Evolutionary conservation across 2,329 filamentous ascomycete genomes (phyloP).

Genomic region (Aspergillus sp.): DNA sequence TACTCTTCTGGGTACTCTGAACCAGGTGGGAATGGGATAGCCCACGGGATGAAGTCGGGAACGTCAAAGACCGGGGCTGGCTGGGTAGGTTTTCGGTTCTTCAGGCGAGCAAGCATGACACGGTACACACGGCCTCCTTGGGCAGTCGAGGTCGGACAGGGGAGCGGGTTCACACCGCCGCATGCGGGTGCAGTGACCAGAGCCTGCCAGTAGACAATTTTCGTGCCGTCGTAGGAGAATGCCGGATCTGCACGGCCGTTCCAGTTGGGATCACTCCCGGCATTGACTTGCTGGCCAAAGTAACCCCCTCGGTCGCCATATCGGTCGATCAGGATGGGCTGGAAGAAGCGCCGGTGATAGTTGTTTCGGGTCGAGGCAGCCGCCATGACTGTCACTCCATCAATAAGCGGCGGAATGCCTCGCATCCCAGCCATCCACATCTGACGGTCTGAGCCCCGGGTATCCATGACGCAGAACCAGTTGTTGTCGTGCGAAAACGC

Average conservation of each 20-base stretch:
- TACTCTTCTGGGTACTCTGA: constrained; percentile 5
- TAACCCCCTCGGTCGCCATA: constrained; percentile 53
- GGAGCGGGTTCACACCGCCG: constrained; percentile 49
- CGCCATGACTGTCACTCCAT: not conserved
- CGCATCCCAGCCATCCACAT: constrained; percentile 24
- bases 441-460: constrained; percentile 20
- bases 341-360: constrained; percentile 43
- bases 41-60: constrained; percentile 28
- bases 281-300: constrained; percentile 52
- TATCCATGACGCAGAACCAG: constrained; percentile 23
- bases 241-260: constrained; percentile 52
- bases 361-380: constrained; percentile 4
- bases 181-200: constrained; percentile 47
- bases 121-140: constrained; percentile 45
- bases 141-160: constrained; percentile 47
- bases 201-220: constrained; percentile 50
- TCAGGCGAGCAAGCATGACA: constrained; percentile 49
- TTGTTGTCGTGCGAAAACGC: constrained; percentile 19
- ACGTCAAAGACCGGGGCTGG: constrained; percentile 29
- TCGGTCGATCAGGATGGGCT: constrained; percentile 50
- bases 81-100: constrained; percentile 34
- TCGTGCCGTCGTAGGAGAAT: constrained; percentile 44
- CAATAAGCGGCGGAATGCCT: not conserved
- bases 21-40: constrained; percentile 17
- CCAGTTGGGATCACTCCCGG: constrained; percentile 51